Percentiles rank a stretch among this genome's conserved stretches.
These are phyloP conservation scores for Plasmodium relictum DNA, from an alignment of 169 alveolate genomes.

Conservation along the genomic window DNA sequence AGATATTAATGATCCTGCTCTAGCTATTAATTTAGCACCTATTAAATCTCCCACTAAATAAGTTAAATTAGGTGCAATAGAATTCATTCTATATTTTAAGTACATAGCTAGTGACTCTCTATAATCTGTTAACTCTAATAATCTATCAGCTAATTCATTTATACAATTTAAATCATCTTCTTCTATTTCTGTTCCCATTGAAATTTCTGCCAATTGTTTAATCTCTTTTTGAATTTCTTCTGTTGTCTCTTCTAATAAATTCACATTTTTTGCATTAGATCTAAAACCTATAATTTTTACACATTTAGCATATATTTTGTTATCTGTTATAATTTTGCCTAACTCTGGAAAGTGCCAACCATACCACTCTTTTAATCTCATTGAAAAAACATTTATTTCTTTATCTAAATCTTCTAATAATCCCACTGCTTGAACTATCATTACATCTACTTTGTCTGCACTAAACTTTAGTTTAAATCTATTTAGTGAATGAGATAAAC, in stretches of 20 bases:
- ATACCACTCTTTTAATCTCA: constrained; percentile 98
- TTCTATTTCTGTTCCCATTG: constrained; percentile 99
- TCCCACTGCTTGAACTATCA: constrained; percentile 99
- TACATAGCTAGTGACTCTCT: constrained; percentile 95
- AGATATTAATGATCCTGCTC: constrained; percentile 98
- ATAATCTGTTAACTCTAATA: constrained; percentile 96
- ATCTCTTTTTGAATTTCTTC: constrained; percentile 97
- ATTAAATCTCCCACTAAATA: constrained; percentile 99
- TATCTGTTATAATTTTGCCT: constrained; percentile 96
- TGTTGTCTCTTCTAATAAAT: constrained; percentile 90
- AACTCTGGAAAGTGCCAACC: constrained; percentile 99
- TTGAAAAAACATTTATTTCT: constrained; percentile 98
- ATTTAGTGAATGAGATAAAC: constrained; percentile 93
- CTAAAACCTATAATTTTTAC: constrained; percentile 93
- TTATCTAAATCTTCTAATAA: constrained; percentile 97
- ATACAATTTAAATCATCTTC: constrained; percentile 96
- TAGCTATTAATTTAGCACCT: constrained; percentile 99
- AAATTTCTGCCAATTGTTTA: constrained; percentile 98
- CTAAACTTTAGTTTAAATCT: constrained; percentile 98
- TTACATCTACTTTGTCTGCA: constrained; percentile 99
- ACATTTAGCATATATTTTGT: constrained; percentile 93
- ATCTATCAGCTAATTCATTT: constrained; percentile 95
- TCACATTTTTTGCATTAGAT: constrained; percentile 86
- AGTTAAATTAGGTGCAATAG: constrained; percentile 99
- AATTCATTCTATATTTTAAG: constrained; percentile 97